Conservation (phyloP, 2,329 filamentous ascomycete species). For the Arthrobotrys conoides region DNA sequence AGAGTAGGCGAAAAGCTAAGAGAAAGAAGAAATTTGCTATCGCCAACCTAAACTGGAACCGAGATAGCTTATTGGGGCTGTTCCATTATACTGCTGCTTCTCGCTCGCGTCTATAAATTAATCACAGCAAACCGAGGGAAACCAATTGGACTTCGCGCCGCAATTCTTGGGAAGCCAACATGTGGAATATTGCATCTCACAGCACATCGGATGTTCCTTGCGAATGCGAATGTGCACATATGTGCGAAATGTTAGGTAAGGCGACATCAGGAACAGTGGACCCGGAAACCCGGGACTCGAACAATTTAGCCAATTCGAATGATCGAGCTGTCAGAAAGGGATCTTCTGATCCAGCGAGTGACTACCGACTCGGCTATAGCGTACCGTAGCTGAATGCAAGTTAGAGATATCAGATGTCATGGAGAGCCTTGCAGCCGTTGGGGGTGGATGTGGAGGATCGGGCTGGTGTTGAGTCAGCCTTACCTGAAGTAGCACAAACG, state of each 20-base stretch:
- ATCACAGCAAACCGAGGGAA: slow-evolving; percentile 10
- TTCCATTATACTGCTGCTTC: slow-evolving; percentile 4
- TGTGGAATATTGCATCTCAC: slow-evolving; percentile 24
- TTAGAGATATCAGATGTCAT: slow-evolving; percentile 19
- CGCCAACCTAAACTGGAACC: slow-evolving; percentile 14
- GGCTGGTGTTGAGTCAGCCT: slow-evolving; percentile 58
- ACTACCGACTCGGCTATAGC: slow-evolving; percentile 52
- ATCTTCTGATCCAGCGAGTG: slow-evolving; percentile 33
- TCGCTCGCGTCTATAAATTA: slow-evolving; percentile 18
- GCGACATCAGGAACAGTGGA: slow-evolving; percentile 27
- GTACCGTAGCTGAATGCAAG: slow-evolving; percentile 49
- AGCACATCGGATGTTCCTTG: slow-evolving; percentile 52
- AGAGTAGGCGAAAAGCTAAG: slow-evolving; percentile 36
- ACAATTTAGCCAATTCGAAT: slow-evolving; percentile 21
- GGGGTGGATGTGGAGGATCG: slow-evolving; percentile 16
- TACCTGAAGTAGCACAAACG: slow-evolving; percentile 53
- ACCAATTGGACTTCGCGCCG: slow-evolving; percentile 2
- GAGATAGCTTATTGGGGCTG: slow-evolving; percentile 34
- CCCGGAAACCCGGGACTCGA: slow-evolving; percentile 46
- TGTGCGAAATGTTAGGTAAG: slow-evolving; percentile 25
- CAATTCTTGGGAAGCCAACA: slow-evolving; percentile 35
- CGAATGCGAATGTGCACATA: slow-evolving; percentile 2
- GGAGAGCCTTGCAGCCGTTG: slow-evolving; percentile 43
- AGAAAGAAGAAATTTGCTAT: slow-evolving; percentile 20
- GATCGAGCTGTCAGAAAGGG: slow-evolving; percentile 30